Percentiles rank a stretch among this genome's conserved stretches.
Evolutionary conservation across 1,284 basidiomycete genomes (phyloP).

Genomic region (Neonothopanus nambi): DNA sequence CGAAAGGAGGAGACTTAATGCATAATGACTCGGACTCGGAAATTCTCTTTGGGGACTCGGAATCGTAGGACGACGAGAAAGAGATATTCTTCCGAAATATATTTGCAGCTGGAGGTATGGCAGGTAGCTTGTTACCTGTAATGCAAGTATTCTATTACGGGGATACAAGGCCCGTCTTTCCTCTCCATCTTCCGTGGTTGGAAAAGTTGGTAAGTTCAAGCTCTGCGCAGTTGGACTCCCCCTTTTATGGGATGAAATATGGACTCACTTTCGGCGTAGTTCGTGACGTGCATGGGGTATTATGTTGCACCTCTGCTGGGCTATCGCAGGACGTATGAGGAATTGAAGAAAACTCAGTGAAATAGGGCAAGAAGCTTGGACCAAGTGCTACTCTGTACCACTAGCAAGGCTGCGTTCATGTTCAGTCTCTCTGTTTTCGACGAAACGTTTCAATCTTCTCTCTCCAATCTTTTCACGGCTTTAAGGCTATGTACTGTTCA

Average conservation of each 20-base stretch:
- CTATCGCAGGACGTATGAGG: slow-evolving; percentile 18
- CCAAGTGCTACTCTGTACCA: no score
- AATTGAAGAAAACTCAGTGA: no score
- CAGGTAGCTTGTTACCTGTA: slow-evolving; percentile 23
- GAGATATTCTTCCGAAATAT: slow-evolving; percentile 35
- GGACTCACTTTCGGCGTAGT: slow-evolving; percentile 21
- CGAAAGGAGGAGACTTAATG: background rate
- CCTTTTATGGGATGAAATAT: no score
- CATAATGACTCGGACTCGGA: no score
- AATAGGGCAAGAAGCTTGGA: no score
- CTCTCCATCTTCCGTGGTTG: slow-evolving; percentile 27
- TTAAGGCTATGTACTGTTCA: no score
- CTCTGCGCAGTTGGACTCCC: background rate
- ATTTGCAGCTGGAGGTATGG: slow-evolving; percentile 18
- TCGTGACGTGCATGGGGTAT: slow-evolving; percentile 28
- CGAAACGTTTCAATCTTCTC: no score
- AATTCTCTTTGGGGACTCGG: no score
- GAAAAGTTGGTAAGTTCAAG: slow-evolving; percentile 26
- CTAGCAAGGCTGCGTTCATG: no score
- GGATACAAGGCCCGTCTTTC: slow-evolving; percentile 27
- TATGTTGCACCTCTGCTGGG: slow-evolving; percentile 30
- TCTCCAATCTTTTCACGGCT: no score
- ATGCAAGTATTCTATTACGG: slow-evolving; percentile 29
- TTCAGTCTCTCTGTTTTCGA: no score
- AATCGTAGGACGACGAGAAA: slow-evolving; percentile 29